A percentile compares a stretch with the other conserved stretches of the same genome.
phyloP scores from a whole-genome alignment of 2,329 filamentous ascomycete species.

The Colletotrichum magnum region DNA sequence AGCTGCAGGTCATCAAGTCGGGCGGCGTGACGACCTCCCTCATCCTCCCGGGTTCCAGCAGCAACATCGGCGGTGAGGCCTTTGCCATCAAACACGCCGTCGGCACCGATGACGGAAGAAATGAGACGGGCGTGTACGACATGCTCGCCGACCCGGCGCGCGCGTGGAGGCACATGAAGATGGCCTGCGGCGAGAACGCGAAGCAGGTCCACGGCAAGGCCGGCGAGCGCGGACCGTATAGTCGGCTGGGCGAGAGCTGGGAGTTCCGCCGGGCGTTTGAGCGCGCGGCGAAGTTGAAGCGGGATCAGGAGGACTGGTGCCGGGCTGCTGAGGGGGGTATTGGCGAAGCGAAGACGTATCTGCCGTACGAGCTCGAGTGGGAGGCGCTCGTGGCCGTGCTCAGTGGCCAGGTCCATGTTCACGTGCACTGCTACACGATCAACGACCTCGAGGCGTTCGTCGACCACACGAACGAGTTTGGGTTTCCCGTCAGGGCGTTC shows the following conservation, averaged over 20 bases:
- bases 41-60: slow-evolving; percentile 76
- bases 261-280: slow-evolving; percentile 78
- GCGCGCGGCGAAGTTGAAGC: slow-evolving; percentile 68
- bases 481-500: slow-evolving; percentile 75
- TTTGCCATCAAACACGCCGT: slow-evolving; percentile 78
- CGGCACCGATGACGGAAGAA: slow-evolving; percentile 72
- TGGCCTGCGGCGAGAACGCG: slow-evolving; percentile 81
- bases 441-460: slow-evolving; percentile 79
- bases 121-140: slow-evolving; percentile 73
- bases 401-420: slow-evolving; percentile 77
- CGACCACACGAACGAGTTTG: slow-evolving; percentile 79
- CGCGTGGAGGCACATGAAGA: slow-evolving; percentile 80
- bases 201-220: slow-evolving; percentile 72
- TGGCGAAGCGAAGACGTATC: slow-evolving; percentile 67
- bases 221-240: slow-evolving; percentile 69
- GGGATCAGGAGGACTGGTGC: slow-evolving; percentile 79
- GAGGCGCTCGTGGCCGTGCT: slow-evolving; percentile 74
- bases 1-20: slow-evolving; percentile 78
- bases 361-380: slow-evolving; percentile 74
- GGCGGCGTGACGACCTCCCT: slow-evolving; percentile 79
- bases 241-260: slow-evolving; percentile 78
- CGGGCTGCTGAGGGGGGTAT: slow-evolving; percentile 65
- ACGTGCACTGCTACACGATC: slow-evolving; percentile 80
- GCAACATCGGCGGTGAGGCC: slow-evolving; percentile 81
- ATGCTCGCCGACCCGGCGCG: slow-evolving; percentile 76